Percentiles rank a stretch among this genome's conserved stretches.
Conservation (phyloP, 2,329 filamentous ascomycete genomes). For the Beauveria scarabaeidicola region DNA sequence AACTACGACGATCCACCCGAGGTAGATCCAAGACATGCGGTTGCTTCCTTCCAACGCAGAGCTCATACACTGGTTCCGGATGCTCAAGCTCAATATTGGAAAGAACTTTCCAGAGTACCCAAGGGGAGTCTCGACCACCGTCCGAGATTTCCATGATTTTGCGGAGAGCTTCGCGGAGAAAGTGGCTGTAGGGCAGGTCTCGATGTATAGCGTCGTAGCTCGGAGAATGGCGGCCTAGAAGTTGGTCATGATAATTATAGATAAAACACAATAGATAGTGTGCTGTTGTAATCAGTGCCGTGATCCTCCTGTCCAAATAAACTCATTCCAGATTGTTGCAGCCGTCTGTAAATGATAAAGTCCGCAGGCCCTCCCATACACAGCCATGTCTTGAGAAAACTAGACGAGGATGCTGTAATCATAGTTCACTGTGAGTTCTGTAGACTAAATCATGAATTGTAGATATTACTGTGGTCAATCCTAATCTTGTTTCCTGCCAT, state of each 20-base stretch:
- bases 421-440: too few species aligned
- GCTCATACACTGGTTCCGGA: constrained; percentile 8
- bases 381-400: not conserved
- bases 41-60: constrained; percentile 8
- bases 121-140: not conserved
- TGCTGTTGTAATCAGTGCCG: too few species aligned
- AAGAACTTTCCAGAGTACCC: constrained; percentile 3
- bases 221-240: not conserved
- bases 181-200: not conserved
- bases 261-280: too few species aligned
- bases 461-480: too few species aligned
- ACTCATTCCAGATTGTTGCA: too few species aligned
- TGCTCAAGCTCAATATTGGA: constrained; percentile 6
- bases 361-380: not conserved
- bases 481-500: too few species aligned
- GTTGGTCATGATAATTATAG: too few species aligned
- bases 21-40: constrained; percentile 5
- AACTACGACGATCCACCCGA: constrained; percentile 8
- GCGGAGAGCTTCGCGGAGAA: constrained; percentile 1
- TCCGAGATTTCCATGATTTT: not conserved
- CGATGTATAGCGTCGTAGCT: constrained; percentile 8
- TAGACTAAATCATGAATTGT: too few species aligned
- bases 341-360: too few species aligned
- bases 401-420: rapidly evolving
- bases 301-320: too few species aligned